Base-by-base conservation (phyloP, 306 rosid species). In the Dicorynia guianensis region DNA sequence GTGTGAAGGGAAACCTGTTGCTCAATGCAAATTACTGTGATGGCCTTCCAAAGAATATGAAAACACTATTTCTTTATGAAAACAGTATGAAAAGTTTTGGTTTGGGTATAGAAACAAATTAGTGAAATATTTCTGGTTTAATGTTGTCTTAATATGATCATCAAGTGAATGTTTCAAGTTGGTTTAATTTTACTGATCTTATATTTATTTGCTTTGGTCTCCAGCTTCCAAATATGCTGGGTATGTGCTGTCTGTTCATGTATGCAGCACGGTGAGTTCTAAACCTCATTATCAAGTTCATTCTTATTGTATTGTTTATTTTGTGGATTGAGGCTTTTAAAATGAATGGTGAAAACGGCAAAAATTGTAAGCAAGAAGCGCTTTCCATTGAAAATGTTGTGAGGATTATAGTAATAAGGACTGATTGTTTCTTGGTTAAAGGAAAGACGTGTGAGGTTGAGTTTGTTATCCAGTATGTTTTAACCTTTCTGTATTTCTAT, bases 161-260 rank as follows among this genome's bases (percentile, higher is more conserved):
- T 15, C 39, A 40, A 60, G 63, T 83, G 64, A 71, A 20, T 44
- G 33, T 20, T 58, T 59, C 14, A 44, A 18, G 55, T 40, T 40
- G 6, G 10, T 17, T 54, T 59, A 55, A 73, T 46, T 30, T 48
- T 19, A 33, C 67, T 54, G 18, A 72, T 67, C 82, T 76, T 57
- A 72, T 33, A 50, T 69, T 55, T 39, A 12, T 59, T 40, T 20
- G 53, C n/a, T 72, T 76, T 74, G 39, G 43, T 72, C 60, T 71
- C 57, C 97, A 95, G 99, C 99, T 80, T 95, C 99, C 59, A 95
- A 95, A 79, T 95, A 90, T 76, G 98, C 99, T 5, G 99, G 99
- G 47, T 95, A 95, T 70, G 89, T 95, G 65, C 84, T 81, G 78
- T 87, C 99, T 40, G 96, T 92, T 87, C 85, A 95, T 82, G 81